Percentiles rank a stretch among this genome's conserved stretches.
These are phyloP conservation scores for Leccinellum luteum DNA, from an alignment of 768 basidiomycete species.

Conservation along the genomic window DNA sequence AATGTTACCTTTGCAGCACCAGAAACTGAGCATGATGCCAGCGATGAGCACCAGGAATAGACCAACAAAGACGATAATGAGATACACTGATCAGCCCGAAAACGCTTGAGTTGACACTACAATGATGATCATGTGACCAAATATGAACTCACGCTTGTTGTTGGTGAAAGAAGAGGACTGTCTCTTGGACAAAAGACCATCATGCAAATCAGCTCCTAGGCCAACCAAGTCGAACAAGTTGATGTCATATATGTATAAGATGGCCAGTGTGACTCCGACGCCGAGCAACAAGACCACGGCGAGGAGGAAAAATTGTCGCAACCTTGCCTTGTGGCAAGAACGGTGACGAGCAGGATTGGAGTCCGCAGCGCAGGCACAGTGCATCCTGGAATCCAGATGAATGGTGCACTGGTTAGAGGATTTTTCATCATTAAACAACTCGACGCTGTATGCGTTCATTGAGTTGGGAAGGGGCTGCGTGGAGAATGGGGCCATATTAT, in stretches of 20 bases:
- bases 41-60: conserved; percentile 52
- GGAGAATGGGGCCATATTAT: conserved; percentile 27
- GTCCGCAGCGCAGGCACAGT: conserved; percentile 22
- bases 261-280: conserved; percentile 29
- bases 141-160: conserved; percentile 39
- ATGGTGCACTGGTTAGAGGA: conserved; percentile 22
- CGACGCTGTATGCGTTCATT: conserved; percentile 18
- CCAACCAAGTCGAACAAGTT: conserved; percentile 22
- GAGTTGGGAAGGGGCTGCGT: conserved; percentile 26
- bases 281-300: conserved; percentile 32
- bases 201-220: conserved; percentile 29
- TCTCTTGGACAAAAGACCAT: conserved; percentile 29
- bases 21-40: conserved; percentile 57
- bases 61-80: conserved; percentile 66
- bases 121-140: neutral
- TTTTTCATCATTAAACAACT: conserved; percentile 13
- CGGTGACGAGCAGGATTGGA: conserved; percentile 25
- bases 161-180: conserved; percentile 34
- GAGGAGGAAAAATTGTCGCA: conserved; percentile 36
- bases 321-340: conserved; percentile 31
- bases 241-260: conserved; percentile 32
- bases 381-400: conserved; percentile 18
- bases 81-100: conserved; percentile 43
- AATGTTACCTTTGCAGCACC: conserved; percentile 58
- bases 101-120: neutral